Conservation (phyloP, 177 flowering plant genomes). For the Vitis hybrid region DNA sequence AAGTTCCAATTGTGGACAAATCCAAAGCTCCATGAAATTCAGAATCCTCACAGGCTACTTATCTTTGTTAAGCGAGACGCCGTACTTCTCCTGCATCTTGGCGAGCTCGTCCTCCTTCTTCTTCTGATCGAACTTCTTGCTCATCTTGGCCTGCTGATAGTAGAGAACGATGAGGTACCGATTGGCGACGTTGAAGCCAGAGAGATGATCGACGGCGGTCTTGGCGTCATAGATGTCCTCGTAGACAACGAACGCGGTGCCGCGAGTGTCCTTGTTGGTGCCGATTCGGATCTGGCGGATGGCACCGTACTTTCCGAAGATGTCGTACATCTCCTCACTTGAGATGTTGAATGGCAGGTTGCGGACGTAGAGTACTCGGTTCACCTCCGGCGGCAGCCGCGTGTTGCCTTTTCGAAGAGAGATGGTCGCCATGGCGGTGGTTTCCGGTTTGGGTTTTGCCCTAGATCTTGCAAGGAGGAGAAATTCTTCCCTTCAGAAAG, state of each 20-base stretch:
- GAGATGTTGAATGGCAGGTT: constrained; percentile 95
- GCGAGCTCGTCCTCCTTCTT: constrained; percentile 91
- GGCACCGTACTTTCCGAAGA: constrained; percentile 96
- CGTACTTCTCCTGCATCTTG: constrained; percentile 92
- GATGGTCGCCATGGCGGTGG: constrained; percentile 58
- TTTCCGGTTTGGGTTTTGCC: background rate
- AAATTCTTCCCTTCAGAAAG: no score
- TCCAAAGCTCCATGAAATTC: no score
- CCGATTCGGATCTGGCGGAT: constrained; percentile 92
- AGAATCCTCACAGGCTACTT: constrained; percentile 28
- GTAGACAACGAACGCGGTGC: constrained; percentile 96
- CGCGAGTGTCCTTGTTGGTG: constrained; percentile 86
- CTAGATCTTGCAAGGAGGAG: no score
- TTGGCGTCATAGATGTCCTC: constrained; percentile 98
- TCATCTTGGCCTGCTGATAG: constrained; percentile 98
- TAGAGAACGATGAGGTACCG: constrained; percentile 88
- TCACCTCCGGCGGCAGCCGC: constrained; percentile 94
- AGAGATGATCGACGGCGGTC: constrained; percentile 93
- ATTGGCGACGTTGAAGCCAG: constrained; percentile 98
- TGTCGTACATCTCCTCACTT: constrained; percentile 99
- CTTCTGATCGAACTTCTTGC: constrained; percentile 89
- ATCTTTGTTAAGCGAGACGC: constrained; percentile 71
- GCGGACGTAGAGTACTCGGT: constrained; percentile 83
- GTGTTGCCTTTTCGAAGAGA: constrained; percentile 85
- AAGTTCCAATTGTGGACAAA: no score